Conservation (phyloP, 768 basidiomycete species). For the Suillus alpinus region DNA sequence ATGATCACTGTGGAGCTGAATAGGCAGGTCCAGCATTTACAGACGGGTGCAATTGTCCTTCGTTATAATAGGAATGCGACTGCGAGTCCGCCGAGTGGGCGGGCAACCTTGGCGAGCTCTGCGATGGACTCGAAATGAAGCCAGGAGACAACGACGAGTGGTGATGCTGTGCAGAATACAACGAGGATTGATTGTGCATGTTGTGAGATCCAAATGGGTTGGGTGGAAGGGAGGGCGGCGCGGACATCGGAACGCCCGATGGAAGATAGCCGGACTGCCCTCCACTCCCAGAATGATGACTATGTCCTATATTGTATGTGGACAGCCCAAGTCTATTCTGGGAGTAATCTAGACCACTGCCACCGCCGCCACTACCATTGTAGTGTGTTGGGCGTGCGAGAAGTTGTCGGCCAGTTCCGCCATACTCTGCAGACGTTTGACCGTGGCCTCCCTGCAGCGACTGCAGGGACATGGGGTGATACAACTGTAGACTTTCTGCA, state of each 20-base stretch:
- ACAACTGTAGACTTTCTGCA: slow-evolving; percentile 68
- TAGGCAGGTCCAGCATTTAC: slow-evolving; percentile 26
- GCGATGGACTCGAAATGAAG: slow-evolving; percentile 30
- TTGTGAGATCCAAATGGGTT: slow-evolving; percentile 32
- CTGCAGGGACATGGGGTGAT: slow-evolving; percentile 77
- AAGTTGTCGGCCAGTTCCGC: slow-evolving; percentile 43
- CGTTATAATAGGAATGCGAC: slow-evolving; percentile 29
- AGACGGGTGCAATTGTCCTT: slow-evolving; percentile 25
- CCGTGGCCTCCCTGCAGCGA: slow-evolving; percentile 36
- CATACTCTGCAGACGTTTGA: slow-evolving; percentile 41
- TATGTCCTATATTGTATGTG: slow-evolving; percentile 34
- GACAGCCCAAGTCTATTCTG: slow-evolving; percentile 39
- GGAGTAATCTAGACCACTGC: slow-evolving; percentile 21
- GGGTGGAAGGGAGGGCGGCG: slow-evolving; percentile 46
- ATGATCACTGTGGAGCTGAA: slow-evolving; percentile 27
- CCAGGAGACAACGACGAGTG: slow-evolving; percentile 26
- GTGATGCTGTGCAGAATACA: slow-evolving; percentile 31
- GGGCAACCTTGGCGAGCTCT: slow-evolving; percentile 27
- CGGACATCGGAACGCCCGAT: slow-evolving; percentile 48
- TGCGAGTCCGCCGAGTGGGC: slow-evolving; percentile 23
- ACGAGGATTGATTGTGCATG: slow-evolving; percentile 21
- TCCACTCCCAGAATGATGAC: slow-evolving; percentile 40
- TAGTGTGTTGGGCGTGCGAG: slow-evolving; percentile 37
- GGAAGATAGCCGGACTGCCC: slow-evolving; percentile 27
- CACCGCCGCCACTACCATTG: slow-evolving; percentile 15